These are phyloP conservation scores for Fragilaria radians DNA, from an alignment of 108 stramenopile genomes.

Conservation along the genomic window DNA sequence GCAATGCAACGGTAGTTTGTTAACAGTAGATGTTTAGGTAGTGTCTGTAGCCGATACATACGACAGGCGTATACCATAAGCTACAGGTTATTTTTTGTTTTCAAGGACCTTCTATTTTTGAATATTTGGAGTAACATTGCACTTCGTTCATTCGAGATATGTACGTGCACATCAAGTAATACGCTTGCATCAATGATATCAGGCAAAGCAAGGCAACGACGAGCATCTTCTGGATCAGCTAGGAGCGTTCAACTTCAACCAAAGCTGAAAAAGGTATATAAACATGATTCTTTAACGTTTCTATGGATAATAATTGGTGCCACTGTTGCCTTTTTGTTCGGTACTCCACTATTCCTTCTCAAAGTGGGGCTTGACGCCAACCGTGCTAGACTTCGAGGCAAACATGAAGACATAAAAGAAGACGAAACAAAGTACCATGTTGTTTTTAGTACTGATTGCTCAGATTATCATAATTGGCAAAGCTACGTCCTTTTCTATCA, in stretches of 20 bases:
- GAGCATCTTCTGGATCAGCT: not conserved
- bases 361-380: not conserved
- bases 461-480: constrained; percentile 91
- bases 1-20: too few relatives aligned
- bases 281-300: not conserved
- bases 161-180: too few relatives aligned
- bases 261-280: not conserved
- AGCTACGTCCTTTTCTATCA: constrained; percentile 83
- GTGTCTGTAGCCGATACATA: too few relatives aligned
- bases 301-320: not conserved
- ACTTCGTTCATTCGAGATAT: too few relatives aligned
- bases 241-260: not conserved
- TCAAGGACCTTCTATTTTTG: too few relatives aligned
- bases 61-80: too few relatives aligned
- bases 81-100: too few relatives aligned
- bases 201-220: not conserved
- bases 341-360: not conserved
- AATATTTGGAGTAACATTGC: too few relatives aligned
- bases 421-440: constrained; percentile 39
- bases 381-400: not conserved
- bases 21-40: too few relatives aligned
- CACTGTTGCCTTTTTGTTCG: not conserved
- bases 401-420: not conserved
- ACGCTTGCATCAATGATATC: too few relatives aligned
- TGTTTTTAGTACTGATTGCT: constrained; percentile 85